Evolutionary conservation across 495 filamentous ascomycete species (phyloP).

Genomic region (Letharia lupina): DNA sequence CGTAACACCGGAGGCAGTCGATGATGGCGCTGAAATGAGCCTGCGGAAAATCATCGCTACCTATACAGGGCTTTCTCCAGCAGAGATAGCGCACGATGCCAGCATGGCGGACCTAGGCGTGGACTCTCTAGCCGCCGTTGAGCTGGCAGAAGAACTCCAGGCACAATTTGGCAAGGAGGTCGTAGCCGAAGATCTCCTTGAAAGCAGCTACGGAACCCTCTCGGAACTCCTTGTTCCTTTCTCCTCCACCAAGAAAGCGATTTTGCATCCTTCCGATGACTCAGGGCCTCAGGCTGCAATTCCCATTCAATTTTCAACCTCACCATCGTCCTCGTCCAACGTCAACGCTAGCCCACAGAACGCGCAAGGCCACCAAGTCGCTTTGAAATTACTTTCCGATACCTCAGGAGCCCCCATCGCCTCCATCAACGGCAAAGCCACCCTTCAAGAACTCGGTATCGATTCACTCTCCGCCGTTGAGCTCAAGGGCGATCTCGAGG

Average conservation of each 20-base stretch:
- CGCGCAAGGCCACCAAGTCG: conserved; percentile 3
- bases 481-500: conserved; percentile 21
- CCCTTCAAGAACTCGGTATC: conserved; percentile 21
- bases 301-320: not conserved
- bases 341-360: not conserved
- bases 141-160: conserved; percentile 21
- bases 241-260: not conserved
- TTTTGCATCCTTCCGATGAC: not conserved
- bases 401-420: conserved; percentile 18
- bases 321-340: conserved; percentile 6
- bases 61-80: conserved; percentile 18
- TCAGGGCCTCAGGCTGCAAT: conserved; percentile 1
- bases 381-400: conserved; percentile 16
- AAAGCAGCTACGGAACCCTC: conserved; percentile 8
- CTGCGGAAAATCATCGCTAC: conserved; percentile 16
- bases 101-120: conserved; percentile 20
- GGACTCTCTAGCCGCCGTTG: conserved; percentile 24
- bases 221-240: conserved; percentile 7
- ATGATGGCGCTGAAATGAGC: conserved; percentile 14
- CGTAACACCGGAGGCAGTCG: not conserved
- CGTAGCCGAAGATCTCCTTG: conserved; percentile 11
- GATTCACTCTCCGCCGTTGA: conserved; percentile 25
- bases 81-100: conserved; percentile 11
- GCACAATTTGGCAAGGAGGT: conserved; percentile 17
- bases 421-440: conserved; percentile 11